phyloP scores from a whole-genome alignment of 768 basidiomycete genomes.

The Auricularia sp. region DNA sequence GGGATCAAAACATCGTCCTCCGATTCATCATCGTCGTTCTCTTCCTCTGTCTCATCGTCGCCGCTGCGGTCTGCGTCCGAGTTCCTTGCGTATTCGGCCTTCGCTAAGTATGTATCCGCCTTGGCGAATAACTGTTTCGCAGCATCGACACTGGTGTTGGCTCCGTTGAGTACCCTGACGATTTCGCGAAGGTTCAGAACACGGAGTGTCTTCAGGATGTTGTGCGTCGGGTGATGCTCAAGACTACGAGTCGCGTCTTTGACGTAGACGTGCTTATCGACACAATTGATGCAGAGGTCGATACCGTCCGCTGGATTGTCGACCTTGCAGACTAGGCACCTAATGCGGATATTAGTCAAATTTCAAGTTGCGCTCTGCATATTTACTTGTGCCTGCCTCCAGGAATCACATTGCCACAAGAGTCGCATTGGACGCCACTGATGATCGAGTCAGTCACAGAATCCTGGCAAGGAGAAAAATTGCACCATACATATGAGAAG shows the following conservation, averaged over 20 bases:
- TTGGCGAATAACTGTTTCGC: neutral
- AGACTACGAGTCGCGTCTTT: neutral
- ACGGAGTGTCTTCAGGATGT: neutral
- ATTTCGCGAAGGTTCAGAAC: neutral
- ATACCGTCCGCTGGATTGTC: neutral
- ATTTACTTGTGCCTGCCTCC: neutral
- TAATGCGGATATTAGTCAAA: neutral
- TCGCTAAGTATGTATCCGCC: neutral
- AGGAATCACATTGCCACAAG: neutral
- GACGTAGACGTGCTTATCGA: neutral
- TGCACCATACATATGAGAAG: neutral
- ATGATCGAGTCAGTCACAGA: neutral
- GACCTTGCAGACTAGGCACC: neutral
- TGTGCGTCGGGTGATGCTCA: neutral
- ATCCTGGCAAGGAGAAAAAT: too few relatives aligned
- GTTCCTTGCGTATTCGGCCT: neutral
- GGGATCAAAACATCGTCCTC: conserved; percentile 79
- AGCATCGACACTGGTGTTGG: neutral
- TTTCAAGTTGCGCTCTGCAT: too few relatives aligned
- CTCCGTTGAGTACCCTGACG: neutral
- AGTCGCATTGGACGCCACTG: neutral
- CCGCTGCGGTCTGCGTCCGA: conserved; percentile 26
- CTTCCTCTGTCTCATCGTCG: conserved; percentile 27
- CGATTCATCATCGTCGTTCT: conserved; percentile 17
- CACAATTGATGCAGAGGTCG: neutral